These are phyloP conservation scores for Penicillium maclennaniae DNA, from an alignment of 495 filamentous ascomycete genomes.

Conservation along the genomic window DNA sequence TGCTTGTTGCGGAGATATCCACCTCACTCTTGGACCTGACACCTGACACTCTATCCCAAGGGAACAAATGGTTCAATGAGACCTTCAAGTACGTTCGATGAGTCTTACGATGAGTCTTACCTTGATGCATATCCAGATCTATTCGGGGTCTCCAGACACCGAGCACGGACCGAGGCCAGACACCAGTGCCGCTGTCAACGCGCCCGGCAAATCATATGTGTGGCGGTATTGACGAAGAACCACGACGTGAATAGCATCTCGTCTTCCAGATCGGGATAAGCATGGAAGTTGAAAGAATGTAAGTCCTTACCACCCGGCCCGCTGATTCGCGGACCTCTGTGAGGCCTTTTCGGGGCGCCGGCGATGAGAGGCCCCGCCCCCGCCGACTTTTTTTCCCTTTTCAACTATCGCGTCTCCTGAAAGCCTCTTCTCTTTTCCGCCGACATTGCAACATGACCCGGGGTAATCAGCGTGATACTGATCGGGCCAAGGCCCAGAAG, in stretches of 20 bases:
- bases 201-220: background rate
- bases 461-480: slow-evolving; percentile 90
- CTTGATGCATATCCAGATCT: background rate
- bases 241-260: background rate
- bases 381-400: slow-evolving; percentile 2
- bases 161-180: background rate
- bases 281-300: background rate
- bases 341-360: background rate
- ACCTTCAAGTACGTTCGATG: too few species aligned
- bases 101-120: background rate
- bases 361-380: background rate
- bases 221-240: background rate
- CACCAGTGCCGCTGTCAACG: background rate
- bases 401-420: background rate
- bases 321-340: slow-evolving; percentile 8
- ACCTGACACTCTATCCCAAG: background rate
- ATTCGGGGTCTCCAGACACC: too few species aligned
- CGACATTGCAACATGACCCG: slow-evolving; percentile 64
- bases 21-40: background rate
- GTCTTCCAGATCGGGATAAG: background rate
- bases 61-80: too few species aligned
- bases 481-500: slow-evolving; percentile 77
- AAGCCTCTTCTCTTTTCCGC: background rate
- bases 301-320: background rate
- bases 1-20: background rate